phyloP scores from a whole-genome alignment of 139 green algal species.

The Eudorina sp. region DNA sequence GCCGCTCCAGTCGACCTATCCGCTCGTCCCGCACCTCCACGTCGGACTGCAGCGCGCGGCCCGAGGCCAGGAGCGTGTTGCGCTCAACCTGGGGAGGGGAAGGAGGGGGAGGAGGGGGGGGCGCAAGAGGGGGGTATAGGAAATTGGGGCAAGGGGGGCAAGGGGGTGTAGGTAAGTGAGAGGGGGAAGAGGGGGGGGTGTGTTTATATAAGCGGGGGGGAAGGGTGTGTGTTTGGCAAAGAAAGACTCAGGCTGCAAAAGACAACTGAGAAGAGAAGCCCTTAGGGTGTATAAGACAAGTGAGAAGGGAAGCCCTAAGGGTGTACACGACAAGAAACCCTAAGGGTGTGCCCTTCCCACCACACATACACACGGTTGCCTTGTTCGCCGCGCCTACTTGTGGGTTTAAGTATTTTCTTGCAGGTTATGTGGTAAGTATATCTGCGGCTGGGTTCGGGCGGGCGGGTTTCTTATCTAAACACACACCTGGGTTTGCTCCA shows the following conservation, averaged over 20 bases:
- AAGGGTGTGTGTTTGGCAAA: too few species aligned
- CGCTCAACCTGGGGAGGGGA: constrained; percentile 38
- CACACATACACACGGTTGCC: not conserved
- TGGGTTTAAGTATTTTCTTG: too few species aligned
- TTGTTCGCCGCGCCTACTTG: too few species aligned
- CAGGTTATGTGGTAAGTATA: too few species aligned
- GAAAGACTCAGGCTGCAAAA: too few species aligned
- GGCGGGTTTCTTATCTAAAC: too few species aligned
- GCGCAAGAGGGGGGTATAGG: not conserved
- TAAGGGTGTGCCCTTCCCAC: not conserved
- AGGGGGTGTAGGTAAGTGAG: too few species aligned
- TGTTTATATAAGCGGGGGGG: too few species aligned
- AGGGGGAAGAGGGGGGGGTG: too few species aligned
- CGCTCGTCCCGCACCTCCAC: not conserved
- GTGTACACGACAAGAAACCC: not conserved
- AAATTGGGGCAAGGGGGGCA: not conserved
- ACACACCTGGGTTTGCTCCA: constrained; percentile 14
- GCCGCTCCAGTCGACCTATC: not conserved
- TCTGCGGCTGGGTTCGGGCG: too few species aligned
- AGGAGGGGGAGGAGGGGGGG: not conserved
- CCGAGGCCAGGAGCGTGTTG: constrained; percentile 3
- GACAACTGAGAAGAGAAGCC: too few species aligned
- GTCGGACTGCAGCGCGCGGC: not conserved
- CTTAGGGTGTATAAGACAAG: not conserved
- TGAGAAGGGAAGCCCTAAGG: not conserved